Evolutionary conservation across 129 eudicot species (phyloP), one percentile per base, ranked within the genome.

Genomic region (Pulicaria dysenterica): DNA sequence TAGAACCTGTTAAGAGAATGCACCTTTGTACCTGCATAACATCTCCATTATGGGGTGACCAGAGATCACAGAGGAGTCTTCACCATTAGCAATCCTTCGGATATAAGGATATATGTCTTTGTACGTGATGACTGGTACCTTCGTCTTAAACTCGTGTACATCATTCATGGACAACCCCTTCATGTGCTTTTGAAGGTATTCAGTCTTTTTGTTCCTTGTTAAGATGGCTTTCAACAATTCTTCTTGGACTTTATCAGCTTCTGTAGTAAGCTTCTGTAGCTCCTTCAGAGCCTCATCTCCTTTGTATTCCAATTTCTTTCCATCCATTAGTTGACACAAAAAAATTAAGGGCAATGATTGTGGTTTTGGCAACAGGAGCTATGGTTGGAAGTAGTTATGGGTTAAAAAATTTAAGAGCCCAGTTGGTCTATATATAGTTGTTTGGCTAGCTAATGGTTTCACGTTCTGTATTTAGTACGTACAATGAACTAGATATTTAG

Each of bases 281-380:
- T 88, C 97, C 70, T 82, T 84, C 44, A 91, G 46, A 64, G 97
- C 95, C 76, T 82, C 86, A 31, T 72, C 85, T 5, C 97, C 97
- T 82, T 91, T 91, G 88, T 91, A 91, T 61, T 91, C 97, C 47
- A 88, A 58, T 73, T 82, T 91, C 81, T 91, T 91, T 8, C 92
- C 92, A 6, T 87, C 95, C 97, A 91, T 91, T 62, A 38, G 64
- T 48, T 19, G 24, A 54, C 57, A 49, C 10, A 54, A 10, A 39
- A 47, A 37, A 34, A 37, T 7, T 43, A 61, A 44, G 50, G 57
- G 39, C 62, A 44, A 65, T 46, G 4, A 67, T 47, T 50, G 45
- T 60, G 54, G 14, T 48, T 49, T 24, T 66, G 53, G 39, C 5
- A 34, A 58, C 57, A 44, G 61, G 55, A 19, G 11, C 68, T 47